Evolutionary conservation across 2,329 filamentous ascomycete genomes (phyloP).

Genomic region (Calonectria pteridis): DNA sequence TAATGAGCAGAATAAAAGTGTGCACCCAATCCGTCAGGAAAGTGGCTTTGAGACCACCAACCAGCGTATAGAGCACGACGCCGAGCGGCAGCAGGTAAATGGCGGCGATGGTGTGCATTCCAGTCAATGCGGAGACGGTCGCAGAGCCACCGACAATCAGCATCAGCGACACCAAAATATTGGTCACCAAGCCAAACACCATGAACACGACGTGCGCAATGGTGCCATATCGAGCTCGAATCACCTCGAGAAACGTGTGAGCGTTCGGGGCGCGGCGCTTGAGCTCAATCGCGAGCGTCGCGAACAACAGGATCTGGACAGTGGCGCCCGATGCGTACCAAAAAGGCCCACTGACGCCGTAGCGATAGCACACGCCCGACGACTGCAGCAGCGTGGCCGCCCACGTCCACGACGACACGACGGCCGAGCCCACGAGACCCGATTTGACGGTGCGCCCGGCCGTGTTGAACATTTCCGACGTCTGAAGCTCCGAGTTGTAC

Average conservation of each 20-base stretch:
- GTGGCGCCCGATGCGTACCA: constrained; percentile 77
- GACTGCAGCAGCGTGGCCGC: constrained; percentile 86
- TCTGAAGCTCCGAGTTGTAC: constrained; percentile 78
- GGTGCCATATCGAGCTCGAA: constrained; percentile 82
- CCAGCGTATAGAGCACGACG: constrained; percentile 77
- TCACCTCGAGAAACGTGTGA: constrained; percentile 86
- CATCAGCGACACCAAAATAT: constrained; percentile 91
- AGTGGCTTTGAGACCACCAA: constrained; percentile 86
- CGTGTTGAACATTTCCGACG: constrained; percentile 92
- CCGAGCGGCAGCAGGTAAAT: constrained; percentile 87
- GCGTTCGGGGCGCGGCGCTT: constrained; percentile 90
- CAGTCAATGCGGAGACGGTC: constrained; percentile 65
- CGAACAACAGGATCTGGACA: constrained; percentile 90
- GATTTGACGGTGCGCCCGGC: constrained; percentile 91
- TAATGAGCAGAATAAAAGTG: constrained; percentile 85
- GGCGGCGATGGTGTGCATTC: constrained; percentile 76
- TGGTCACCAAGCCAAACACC: constrained; percentile 84
- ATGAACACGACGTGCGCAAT: constrained; percentile 83
- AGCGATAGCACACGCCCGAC: constrained; percentile 84
- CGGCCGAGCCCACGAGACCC: constrained; percentile 86
- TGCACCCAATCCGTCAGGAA: constrained; percentile 90
- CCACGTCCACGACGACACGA: constrained; percentile 96
- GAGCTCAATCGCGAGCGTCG: constrained; percentile 89
- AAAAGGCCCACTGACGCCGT: constrained; percentile 73
- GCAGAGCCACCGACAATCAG: constrained; percentile 80